Evolutionary conservation across 805 yeast genomes (phyloP), one percentile per base, ranked within the genome.

Genomic region (Barnettozyma wickerhamii): DNA sequence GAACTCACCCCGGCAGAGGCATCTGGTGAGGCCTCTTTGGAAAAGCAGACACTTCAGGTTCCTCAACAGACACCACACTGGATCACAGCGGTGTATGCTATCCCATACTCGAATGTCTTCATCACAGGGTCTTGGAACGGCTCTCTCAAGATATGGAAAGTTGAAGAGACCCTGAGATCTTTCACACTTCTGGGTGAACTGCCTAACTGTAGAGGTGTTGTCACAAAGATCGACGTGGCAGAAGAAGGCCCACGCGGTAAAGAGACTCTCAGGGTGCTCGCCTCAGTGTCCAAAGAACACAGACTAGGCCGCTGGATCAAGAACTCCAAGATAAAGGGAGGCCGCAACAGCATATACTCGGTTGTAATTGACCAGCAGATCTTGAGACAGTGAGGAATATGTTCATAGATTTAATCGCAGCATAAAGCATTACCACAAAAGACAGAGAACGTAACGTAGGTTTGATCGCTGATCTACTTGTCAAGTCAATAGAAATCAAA

Each of bases 91-190:
- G 60, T 91, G 9, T 72, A 81, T 52, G 87, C 95, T 0, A 67
- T 91, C 18, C 96, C 98, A 14, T 91, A 77, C 59, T 75, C 90
- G 10, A 89, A 93, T 56, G 62, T 87, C 6, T 87, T 93, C 56
- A 67, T 91, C 33, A 77, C 88, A 10, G 99, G 99, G 1, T 90
- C 98, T 3, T 84, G 87, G 81, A 75, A 79, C 55, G 97, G 98
- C 4, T 59, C 69, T 7, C 61, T 93, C 40, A 78, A 74, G 45
- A 72, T 88, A 34, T 93, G 98, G 98, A 76, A 77, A 55, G 59
- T 91, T 20, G 74, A 72, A 37, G 81, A 75, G 37, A 80, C 77
- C 38, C 57, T 81, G 52, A 74, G 95, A 52, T 65, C 69, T 26
- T 83, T 91, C 58, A 65, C 62, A 26, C 58, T 68, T 7, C 47